Conservation (phyloP, 345 rosid species). For the Brassica nigra region DNA sequence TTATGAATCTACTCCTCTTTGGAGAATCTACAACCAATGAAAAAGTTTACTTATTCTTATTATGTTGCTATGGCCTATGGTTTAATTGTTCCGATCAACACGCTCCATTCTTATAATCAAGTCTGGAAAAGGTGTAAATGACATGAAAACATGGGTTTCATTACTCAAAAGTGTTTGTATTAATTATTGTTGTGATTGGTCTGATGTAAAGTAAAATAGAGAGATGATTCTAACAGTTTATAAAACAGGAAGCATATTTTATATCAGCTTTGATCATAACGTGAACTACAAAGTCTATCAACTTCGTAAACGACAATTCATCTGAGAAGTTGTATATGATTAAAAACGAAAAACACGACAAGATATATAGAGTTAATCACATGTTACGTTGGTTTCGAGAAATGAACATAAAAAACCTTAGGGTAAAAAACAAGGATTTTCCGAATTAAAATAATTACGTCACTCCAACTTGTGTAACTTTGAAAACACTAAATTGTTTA, state of each 20-base stretch:
- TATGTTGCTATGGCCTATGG: conserved; percentile 4
- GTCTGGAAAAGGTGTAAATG: conserved; percentile 14
- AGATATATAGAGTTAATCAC: conserved; percentile 1
- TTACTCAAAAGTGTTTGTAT: neutral
- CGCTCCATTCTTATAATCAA: conserved; percentile 9
- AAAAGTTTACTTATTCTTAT: conserved; percentile 2
- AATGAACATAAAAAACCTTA: neutral
- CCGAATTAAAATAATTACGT: conserved; percentile 5
- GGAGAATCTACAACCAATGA: conserved; percentile 14
- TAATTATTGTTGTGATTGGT: neutral
- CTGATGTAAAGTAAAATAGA: neutral
- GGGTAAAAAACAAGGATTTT: neutral
- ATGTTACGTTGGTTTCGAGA: conserved; percentile 6
- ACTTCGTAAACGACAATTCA: neutral
- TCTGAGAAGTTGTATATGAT: neutral
- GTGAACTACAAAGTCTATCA: neutral
- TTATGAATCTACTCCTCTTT: conserved; percentile 18
- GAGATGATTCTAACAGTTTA: neutral
- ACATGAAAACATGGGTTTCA: neutral
- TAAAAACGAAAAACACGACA: conserved; percentile 5
- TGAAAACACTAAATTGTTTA: neutral
- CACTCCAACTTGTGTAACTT: conserved; percentile 33
- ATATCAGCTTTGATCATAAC: neutral
- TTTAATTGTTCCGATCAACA: conserved; percentile 7
- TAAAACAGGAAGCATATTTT: neutral